Evolutionary conservation across 352 stramenopile species (phyloP).

Genomic region (Phytophthora chlamydospora): DNA sequence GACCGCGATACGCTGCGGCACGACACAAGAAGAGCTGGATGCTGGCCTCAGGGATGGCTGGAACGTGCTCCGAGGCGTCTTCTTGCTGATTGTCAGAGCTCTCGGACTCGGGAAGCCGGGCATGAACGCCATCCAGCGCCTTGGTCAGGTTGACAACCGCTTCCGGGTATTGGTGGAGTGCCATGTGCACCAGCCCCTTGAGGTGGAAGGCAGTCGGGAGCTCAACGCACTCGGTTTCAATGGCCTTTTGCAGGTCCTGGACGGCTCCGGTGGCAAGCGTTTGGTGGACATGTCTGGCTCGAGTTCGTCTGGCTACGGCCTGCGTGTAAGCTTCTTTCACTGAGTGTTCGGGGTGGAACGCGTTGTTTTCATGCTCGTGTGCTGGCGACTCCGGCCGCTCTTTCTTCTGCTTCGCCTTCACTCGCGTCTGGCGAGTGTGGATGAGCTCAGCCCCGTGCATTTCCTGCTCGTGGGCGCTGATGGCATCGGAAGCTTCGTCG

Average conservation of each 20-base stretch:
- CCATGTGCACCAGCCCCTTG: constrained; percentile 47
- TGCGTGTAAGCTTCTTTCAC: constrained; percentile 11
- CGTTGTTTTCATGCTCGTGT: constrained; percentile 2
- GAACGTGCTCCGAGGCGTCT: neutral
- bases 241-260: constrained; percentile 41
- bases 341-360: constrained; percentile 4
- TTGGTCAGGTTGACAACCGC: constrained; percentile 54
- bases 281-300: constrained; percentile 20
- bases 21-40: constrained; percentile 51
- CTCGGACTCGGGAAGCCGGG: constrained; percentile 4
- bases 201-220: constrained; percentile 44
- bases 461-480: constrained; percentile 29
- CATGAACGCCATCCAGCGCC: constrained; percentile 33
- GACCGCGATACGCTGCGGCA: constrained; percentile 46
- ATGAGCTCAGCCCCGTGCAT: constrained; percentile 30
- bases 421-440: constrained; percentile 11
- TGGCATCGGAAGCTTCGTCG: constrained; percentile 18
- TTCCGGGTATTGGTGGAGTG: constrained; percentile 31
- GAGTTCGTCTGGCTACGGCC: constrained; percentile 13
- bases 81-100: constrained; percentile 24
- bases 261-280: constrained; percentile 27
- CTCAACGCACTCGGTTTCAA: constrained; percentile 30
- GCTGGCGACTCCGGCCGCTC: constrained; percentile 14
- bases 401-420: constrained; percentile 15
- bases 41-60: constrained; percentile 26